These are phyloP conservation scores for Xylaria sp. DNA, from an alignment of 2,329 filamentous ascomycete species.

Conservation along the genomic window DNA sequence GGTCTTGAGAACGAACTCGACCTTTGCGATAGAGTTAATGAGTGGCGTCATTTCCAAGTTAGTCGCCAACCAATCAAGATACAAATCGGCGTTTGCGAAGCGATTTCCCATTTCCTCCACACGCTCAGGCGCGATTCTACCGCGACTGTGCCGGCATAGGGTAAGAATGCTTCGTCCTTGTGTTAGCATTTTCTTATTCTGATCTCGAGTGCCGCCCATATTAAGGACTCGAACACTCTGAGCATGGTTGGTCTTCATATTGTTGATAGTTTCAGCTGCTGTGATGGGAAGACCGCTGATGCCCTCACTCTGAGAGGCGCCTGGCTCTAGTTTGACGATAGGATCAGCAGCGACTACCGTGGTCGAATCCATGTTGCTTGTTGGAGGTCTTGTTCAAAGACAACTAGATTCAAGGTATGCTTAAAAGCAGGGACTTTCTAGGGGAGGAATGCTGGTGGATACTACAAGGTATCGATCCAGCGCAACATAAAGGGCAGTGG, in stretches of 20 bases:
- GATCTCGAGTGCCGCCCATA: constrained; percentile 23
- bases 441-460: background rate
- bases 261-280: too few relatives aligned
- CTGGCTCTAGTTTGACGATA: background rate
- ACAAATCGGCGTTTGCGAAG: constrained; percentile 31
- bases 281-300: background rate
- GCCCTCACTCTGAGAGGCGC: background rate
- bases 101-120: constrained; percentile 22
- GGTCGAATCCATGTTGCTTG: constrained; percentile 12
- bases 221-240: constrained; percentile 25
- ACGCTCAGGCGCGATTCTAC: constrained; percentile 15
- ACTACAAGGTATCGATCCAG: background rate
- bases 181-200: constrained; percentile 22
- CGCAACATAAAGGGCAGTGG: background rate
- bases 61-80: constrained; percentile 42
- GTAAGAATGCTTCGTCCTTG: constrained; percentile 25
- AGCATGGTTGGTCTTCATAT: background rate
- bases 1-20: constrained; percentile 20
- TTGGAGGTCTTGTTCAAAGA: background rate
- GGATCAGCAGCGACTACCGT: background rate
- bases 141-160: constrained; percentile 15
- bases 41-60: constrained; percentile 40
- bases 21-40: constrained; percentile 19
- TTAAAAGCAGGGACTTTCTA: background rate
- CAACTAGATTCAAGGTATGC: background rate